Evolutionary conservation across 140 eudicot genomes (phyloP).

Genomic region (Bidens hawaiensis): DNA sequence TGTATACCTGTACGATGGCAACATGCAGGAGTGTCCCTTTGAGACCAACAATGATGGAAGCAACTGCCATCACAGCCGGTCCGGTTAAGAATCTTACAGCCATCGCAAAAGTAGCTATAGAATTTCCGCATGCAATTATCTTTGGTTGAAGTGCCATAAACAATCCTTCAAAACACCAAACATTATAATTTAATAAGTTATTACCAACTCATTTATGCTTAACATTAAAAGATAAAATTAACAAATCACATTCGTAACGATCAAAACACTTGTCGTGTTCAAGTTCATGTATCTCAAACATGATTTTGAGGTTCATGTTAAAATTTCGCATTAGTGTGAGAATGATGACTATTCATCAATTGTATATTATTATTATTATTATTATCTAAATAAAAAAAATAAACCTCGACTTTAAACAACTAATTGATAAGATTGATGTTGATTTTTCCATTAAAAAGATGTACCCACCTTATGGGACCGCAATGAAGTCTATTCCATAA

Average conservation of each 20-base stretch:
- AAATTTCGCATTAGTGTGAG: no score
- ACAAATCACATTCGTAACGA: neutral
- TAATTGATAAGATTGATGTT: constrained; percentile 24
- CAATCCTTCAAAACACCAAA: constrained; percentile 30
- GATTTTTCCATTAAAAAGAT: constrained; percentile 10
- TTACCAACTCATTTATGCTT: neutral
- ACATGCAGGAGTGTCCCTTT: constrained; percentile 47
- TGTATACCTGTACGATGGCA: constrained; percentile 53
- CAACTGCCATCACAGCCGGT: constrained; percentile 58
- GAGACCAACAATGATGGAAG: constrained; percentile 49
- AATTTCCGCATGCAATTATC: constrained; percentile 54
- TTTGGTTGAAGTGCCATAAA: constrained; percentile 72
- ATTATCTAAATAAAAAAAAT: neutral
- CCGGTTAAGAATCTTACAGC: constrained; percentile 57
- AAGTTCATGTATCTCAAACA: no score
- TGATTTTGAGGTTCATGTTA: no score
- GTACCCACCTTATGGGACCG: constrained; percentile 23
- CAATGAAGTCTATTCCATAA: constrained; percentile 21
- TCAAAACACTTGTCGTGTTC: no score
- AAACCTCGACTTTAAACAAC: constrained; percentile 3
- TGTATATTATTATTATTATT: no score
- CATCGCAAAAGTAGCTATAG: constrained; percentile 46
- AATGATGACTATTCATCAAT: no score
- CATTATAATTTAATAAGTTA: neutral
- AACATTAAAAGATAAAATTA: no score